Base-by-base conservation (phyloP, 2,329 filamentous ascomycete genomes). In the Claviceps humidiphila region DNA sequence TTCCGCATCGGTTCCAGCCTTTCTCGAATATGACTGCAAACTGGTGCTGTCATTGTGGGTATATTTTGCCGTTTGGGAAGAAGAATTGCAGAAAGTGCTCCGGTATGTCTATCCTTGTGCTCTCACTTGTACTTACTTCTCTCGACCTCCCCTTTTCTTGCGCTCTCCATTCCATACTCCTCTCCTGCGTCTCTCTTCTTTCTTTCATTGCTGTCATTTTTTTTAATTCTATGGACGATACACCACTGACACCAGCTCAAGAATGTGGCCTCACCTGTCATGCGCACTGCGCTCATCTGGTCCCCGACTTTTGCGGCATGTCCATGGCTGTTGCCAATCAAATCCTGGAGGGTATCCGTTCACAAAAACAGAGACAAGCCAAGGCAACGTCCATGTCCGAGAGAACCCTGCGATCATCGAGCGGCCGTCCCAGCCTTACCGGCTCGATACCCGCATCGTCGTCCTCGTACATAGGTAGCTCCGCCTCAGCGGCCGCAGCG, bases 41-140 rank as follows among this genome's bases (percentile, higher is more conserved):
- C 66, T 98, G 93, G 93, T 98, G 93, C 71, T 98, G 93, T 65
- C 93, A 98, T 69, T 98, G 93, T 66, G 93, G 93, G 62, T 97
- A 96, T 65, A 85, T 98, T 59, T 72, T 98, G 49, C 90, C 93
- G 0, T 86, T 98, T 65, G 93, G 93, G 54, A 89, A 90, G 67
- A 96, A 95, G 70, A 95, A 95, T 67, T 89, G 87, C 64, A 83
- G 93, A 63, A 94, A 90, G 70, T 98, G 93, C 68, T 81, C 83
- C 66, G 87, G 87, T 89, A 80, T 59, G 75, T 54, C 24, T 59
- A 75, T 54, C 22, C 7, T 14, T 39, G 26, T 9, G 5, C 16
- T 50, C 6, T 39, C 49, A 8, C 24, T 26, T 30, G 9, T 20
- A 30, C 14, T 16, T 9, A n/a, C 22, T 24, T 34, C 6, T 13